Percentiles rank a stretch among this genome's conserved stretches.
These are phyloP conservation scores for Phytophthora syringae DNA, from an alignment of 352 stramenopile genomes.

Conservation along the genomic window DNA sequence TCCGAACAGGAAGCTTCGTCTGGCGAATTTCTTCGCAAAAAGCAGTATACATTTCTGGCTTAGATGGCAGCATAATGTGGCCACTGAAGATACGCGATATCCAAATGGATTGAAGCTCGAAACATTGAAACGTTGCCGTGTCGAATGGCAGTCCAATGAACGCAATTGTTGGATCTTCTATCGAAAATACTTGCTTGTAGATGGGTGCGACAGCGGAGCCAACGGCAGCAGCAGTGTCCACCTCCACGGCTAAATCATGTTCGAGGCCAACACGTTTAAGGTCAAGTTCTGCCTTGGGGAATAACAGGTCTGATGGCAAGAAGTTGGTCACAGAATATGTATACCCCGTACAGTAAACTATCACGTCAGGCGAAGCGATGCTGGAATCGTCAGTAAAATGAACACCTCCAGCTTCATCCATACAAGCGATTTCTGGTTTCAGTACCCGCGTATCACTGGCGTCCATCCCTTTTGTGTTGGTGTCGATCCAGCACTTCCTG, in stretches of 20 bases:
- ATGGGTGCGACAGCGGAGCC: constrained; percentile 46
- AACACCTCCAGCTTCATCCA: constrained; percentile 37
- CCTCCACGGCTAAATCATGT: constrained; percentile 8
- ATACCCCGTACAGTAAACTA: constrained; percentile 70
- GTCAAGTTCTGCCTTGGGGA: constrained; percentile 19
- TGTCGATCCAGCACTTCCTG: constrained; percentile 3
- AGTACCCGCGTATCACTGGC: constrained; percentile 32
- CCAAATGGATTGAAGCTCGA: constrained; percentile 65
- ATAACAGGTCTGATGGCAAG: constrained; percentile 39
- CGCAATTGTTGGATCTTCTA: constrained; percentile 58
- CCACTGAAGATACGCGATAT: constrained; percentile 44
- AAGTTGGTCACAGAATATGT: constrained; percentile 48
- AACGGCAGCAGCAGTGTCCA: constrained; percentile 27
- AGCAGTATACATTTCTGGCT: constrained; percentile 49
- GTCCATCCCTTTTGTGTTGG: neutral
- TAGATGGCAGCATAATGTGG: constrained; percentile 28
- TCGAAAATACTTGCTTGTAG: constrained; percentile 65
- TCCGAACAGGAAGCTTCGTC: constrained; percentile 27
- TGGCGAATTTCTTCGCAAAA: constrained; percentile 39
- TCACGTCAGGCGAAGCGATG: constrained; percentile 44
- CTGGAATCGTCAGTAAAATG: constrained; percentile 47
- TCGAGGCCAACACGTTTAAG: constrained; percentile 1
- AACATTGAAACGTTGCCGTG: constrained; percentile 61
- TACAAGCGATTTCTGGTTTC: constrained; percentile 46
- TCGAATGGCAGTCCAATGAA: constrained; percentile 60